A percentile compares a stretch with the other conserved stretches of the same genome.
Evolutionary conservation across 208 protist species (phyloP).

Genomic region (Trichomonas vaginalis): DNA sequence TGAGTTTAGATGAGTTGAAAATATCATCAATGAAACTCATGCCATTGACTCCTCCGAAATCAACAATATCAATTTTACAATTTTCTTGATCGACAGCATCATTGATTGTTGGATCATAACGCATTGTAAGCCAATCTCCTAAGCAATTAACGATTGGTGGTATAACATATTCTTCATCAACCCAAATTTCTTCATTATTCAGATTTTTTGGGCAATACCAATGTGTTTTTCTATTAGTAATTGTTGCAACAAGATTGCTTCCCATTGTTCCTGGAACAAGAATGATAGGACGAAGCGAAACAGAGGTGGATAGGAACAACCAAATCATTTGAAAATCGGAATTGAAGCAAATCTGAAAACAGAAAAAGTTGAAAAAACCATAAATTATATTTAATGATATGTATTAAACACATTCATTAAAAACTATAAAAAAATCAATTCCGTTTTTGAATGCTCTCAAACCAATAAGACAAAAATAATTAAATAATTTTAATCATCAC

Average conservation of each 20-base stretch:
- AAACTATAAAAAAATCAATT: too few species aligned
- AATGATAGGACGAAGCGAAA: not conserved
- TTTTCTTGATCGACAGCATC: too few species aligned
- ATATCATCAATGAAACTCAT: not conserved
- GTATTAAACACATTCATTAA: too few species aligned
- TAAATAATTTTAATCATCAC: too few species aligned
- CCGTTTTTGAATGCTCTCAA: too few species aligned
- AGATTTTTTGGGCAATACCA: conserved; percentile 9
- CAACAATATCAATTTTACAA: not conserved
- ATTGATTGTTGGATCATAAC: not conserved
- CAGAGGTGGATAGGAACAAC: not conserved
- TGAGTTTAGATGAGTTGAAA: not conserved
- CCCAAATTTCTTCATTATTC: not conserved
- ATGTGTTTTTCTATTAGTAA: not conserved
- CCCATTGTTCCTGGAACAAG: not conserved
- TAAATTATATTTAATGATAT: not conserved
- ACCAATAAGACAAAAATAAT: too few species aligned
- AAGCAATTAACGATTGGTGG: not conserved
- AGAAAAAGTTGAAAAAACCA: not conserved
- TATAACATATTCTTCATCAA: not conserved
- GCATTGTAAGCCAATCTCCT: not conserved
- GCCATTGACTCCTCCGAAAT: not conserved
- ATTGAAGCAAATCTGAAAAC: not conserved
- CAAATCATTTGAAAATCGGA: not conserved
- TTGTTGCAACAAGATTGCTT: not conserved